phyloP scores from a whole-genome alignment of 495 filamentous ascomycete genomes.

The Penicillium waksmanii region DNA sequence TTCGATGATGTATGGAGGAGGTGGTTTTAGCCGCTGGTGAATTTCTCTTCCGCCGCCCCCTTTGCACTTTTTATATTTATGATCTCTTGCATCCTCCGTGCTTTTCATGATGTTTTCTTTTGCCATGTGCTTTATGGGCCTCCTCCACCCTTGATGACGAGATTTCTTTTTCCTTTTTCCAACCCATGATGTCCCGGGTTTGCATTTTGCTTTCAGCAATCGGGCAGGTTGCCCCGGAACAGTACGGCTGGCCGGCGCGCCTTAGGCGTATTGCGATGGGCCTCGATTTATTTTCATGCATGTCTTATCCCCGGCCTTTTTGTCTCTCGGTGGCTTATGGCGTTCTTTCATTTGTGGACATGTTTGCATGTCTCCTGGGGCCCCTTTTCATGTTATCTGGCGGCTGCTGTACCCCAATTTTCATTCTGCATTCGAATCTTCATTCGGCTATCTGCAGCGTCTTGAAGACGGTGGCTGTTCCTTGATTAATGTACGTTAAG shows the following conservation, averaged over 20 bases:
- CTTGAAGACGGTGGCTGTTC: constrained; percentile 62
- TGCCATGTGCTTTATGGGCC: constrained; percentile 19
- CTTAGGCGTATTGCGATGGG: constrained; percentile 41
- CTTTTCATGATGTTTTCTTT: constrained; percentile 23
- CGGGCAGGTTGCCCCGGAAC: constrained; percentile 38
- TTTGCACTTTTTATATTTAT: constrained; percentile 10
- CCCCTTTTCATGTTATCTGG: constrained; percentile 30
- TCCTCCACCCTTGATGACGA: constrained; percentile 37
- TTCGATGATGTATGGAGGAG: constrained; percentile 79
- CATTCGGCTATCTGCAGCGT: constrained; percentile 40
- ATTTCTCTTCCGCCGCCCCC: constrained; percentile 25
- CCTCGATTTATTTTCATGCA: constrained; percentile 23
- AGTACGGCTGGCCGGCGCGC: constrained; percentile 37
- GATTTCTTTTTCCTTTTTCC: constrained; percentile 36
- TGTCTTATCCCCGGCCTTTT: constrained; percentile 25
- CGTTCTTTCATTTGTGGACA: constrained; percentile 42
- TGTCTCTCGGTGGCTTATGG: constrained; percentile 26
- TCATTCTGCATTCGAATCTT: constrained; percentile 42
- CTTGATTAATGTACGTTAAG: constrained; percentile 81
- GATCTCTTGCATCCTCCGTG: constrained; percentile 22
- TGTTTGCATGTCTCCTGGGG: constrained; percentile 34
- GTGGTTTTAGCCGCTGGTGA: constrained; percentile 76
- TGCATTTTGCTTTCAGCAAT: constrained; percentile 35
- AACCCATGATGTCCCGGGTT: constrained; percentile 28
- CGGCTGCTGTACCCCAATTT: constrained; percentile 38